Evolutionary conservation across 257 asterid genomes (phyloP).

Genomic region (Plectranthus barbatus): DNA sequence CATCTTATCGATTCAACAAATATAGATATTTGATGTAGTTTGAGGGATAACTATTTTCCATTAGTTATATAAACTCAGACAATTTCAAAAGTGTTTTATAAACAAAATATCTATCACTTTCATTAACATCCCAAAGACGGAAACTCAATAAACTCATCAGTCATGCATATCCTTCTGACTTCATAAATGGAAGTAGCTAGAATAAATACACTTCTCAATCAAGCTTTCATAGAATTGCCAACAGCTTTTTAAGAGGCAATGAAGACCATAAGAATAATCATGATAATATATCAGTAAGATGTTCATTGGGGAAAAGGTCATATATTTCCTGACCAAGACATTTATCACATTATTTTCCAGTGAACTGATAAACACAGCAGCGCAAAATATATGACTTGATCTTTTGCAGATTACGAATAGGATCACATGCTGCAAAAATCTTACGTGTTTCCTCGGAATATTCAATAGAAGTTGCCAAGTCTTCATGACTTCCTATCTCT

Average conservation of each 20-base stretch:
- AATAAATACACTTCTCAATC: no score
- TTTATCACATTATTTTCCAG: not conserved
- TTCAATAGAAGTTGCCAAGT: constrained; percentile 70
- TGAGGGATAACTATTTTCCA: not conserved
- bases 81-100: not conserved
- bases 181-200: not conserved
- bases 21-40: not conserved
- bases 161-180: not conserved
- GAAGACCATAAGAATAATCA: not conserved
- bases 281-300: not conserved
- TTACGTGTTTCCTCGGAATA: constrained; percentile 68
- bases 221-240: no score
- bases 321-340: not conserved
- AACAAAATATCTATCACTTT: not conserved
- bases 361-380: not conserved
- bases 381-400: not conserved
- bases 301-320: not conserved
- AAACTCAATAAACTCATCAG: not conserved
- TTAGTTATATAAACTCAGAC: not conserved
- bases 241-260: not conserved
- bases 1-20: not conserved
- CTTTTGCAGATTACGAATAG: not conserved
- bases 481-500: constrained; percentile 61
- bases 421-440: constrained; percentile 17
- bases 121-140: not conserved